These are phyloP conservation scores for Xenoacremonium recifei DNA, from an alignment of 2,329 filamentous ascomycete genomes.

Conservation along the genomic window DNA sequence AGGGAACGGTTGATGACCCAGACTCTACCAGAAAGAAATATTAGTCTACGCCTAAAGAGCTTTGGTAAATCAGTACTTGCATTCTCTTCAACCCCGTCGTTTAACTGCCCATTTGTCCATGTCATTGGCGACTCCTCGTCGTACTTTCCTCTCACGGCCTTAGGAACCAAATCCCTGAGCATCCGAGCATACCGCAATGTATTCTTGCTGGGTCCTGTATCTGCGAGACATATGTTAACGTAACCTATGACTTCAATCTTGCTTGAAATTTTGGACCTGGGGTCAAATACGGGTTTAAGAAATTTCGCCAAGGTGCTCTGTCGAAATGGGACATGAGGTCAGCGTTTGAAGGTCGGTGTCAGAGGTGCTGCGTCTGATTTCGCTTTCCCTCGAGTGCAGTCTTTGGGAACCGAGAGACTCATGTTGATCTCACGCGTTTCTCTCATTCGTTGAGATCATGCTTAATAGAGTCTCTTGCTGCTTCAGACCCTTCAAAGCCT, in stretches of 20 bases:
- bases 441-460: slow-evolving; percentile 44
- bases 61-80: slow-evolving; percentile 26
- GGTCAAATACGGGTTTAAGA: slow-evolving; percentile 49
- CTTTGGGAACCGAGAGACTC: slow-evolving; percentile 49
- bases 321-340: slow-evolving; percentile 43
- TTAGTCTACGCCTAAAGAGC: background rate
- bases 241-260: slow-evolving; percentile 47
- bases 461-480: slow-evolving; percentile 38
- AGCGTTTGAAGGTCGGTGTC: slow-evolving; percentile 23
- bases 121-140: slow-evolving; percentile 31
- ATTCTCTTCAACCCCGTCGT: slow-evolving; percentile 39
- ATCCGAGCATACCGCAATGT: slow-evolving; percentile 49
- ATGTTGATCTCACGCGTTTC: slow-evolving; percentile 48
- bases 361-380: slow-evolving; percentile 27
- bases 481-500: slow-evolving; percentile 49
- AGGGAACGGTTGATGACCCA: slow-evolving; percentile 34
- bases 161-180: slow-evolving; percentile 38
- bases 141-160: slow-evolving; percentile 17
- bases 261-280: slow-evolving; percentile 34
- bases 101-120: slow-evolving; percentile 39
- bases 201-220: slow-evolving; percentile 45
- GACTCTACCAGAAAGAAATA: slow-evolving; percentile 29
- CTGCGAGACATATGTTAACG: slow-evolving; percentile 45
- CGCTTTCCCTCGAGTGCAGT: slow-evolving; percentile 48
- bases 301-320: slow-evolving; percentile 45